phyloP scores from a whole-genome alignment of 768 basidiomycete species.

The Termitomyces eurrhizus region DNA sequence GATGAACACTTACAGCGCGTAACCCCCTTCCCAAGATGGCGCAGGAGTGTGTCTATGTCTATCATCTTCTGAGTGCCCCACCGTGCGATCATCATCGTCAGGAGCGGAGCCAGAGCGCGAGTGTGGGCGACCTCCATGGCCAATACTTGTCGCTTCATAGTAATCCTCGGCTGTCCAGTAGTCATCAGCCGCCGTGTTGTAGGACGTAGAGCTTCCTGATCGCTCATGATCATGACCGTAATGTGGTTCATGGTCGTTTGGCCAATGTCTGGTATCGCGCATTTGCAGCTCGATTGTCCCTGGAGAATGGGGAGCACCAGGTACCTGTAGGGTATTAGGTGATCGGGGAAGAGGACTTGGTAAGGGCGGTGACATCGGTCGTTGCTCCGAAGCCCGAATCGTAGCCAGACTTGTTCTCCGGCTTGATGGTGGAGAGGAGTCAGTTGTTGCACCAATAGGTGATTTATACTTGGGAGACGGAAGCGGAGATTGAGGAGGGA shows the following conservation, averaged over 20 bases:
- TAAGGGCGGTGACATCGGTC: constrained; percentile 20
- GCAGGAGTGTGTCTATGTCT: constrained; percentile 17
- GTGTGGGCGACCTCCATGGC: neutral
- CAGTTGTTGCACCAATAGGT: constrained; percentile 42
- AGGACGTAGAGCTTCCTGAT: constrained; percentile 38
- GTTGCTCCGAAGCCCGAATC: constrained; percentile 19
- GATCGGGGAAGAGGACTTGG: constrained; percentile 22
- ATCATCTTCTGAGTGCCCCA: constrained; percentile 17
- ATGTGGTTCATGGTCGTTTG: constrained; percentile 14
- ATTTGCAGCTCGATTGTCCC: constrained; percentile 15
- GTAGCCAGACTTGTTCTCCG: constrained; percentile 34
- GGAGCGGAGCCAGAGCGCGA: neutral
- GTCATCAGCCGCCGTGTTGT: constrained; percentile 41
- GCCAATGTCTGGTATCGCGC: constrained; percentile 22
- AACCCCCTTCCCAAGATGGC: constrained; percentile 36
- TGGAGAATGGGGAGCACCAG: constrained; percentile 6
- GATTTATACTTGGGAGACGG: constrained; percentile 47
- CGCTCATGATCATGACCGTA: constrained; percentile 22
- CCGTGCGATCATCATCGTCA: constrained; percentile 24
- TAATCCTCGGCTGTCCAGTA: constrained; percentile 30
- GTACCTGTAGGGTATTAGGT: constrained; percentile 16
- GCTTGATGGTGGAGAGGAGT: constrained; percentile 36
- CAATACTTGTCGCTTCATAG: neutral
- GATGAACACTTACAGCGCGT: constrained; percentile 32
- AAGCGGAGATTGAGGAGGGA: constrained; percentile 59